Base-by-base conservation (phyloP, 495 filamentous ascomycete genomes). In the Pyrenula massariospora region DNA sequence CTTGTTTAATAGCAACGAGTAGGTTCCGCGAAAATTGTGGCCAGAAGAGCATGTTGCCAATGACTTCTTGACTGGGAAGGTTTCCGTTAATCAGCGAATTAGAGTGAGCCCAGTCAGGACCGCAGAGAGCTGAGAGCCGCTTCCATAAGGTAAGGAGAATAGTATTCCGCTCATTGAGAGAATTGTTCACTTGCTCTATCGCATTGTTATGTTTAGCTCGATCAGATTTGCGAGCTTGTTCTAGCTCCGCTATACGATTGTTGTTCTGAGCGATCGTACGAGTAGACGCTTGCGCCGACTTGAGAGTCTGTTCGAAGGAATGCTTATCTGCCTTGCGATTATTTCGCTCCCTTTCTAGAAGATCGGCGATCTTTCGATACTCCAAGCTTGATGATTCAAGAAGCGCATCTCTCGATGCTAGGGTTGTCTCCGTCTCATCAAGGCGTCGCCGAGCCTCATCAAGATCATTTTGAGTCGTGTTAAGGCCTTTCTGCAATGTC, bases 271-370 rank as follows among this genome's bases (percentile, higher is more conserved):
- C 81, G 58, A 95, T 84, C 1, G 86, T 92, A 20, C 88, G 83
- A 21, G 83, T 85, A 48, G 89, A 84, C 54, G 90, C 87, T 54
- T 91, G 87, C 57, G 94, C 86, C 1, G 86, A 88, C 61, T 86
- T 90, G 64, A 94, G 84, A 60, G 88, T 84, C 48, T 87, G 84
- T 61, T 97, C 93, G 58, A 91, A 90, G 47, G 91, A 84, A 57
- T 87, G 78, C 64, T 89, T 91, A 59, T 93, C 89, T 54, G 86
- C 84, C 47, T 87, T 83, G 56, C 93, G 89, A 52, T 82, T 83
- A 61, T 88, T 81, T 25, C 90, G 84, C 70, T 98, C 93, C 55
- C 92, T 92, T 24, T 98, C 93, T 24, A 97, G 83, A 50, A 96
- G 74, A 54, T 97, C 92, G 3, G 83, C 82, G 24, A 97, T 73